Evolutionary conservation across 2,329 filamentous ascomycete species (phyloP), one percentile per base, ranked within the genome.

Genomic region (Beauveria caledonica): DNA sequence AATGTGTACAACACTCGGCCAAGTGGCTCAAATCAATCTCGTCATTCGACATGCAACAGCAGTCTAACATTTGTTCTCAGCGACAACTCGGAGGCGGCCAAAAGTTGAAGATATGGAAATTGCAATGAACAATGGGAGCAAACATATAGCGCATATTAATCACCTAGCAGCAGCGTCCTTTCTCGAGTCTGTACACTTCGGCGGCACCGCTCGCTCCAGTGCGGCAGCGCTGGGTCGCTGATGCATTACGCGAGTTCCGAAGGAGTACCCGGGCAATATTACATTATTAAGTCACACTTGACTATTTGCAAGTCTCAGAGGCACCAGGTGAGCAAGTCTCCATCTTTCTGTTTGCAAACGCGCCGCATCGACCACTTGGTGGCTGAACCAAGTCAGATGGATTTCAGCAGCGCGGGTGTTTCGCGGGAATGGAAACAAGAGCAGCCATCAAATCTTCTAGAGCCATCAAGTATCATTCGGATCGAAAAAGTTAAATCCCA

Each of bases 341-440:
- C 44, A 57, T 48, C 42, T 39, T 57, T 57, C 27, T 59, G 56
- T 59, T 59, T 59, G 56, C 56, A 44, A 45, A 45, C 36, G 48
- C 25, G n/a, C 29, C 25, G 46, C 46, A 57, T 58, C 55, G 46
- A 21, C 36, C 44, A 49, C 27, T 8, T 29, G 13, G 19, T 40
- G 33, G 33, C 25, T 51, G 17, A 6, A 13, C 48, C 25, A 36
- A 9, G n/a, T 52, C 15, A 59, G 56, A 59, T 29, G 56, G 13
- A 52, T n/a, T 27, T 45, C 48, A 59, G 46, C 29, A 58, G 25
- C 19, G n/a, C 55, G 46, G 33, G 33, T 19, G 46, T 21, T 57
- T 57, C 17, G 21, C 45, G 23, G 36, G 7, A 10, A 58, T 19
- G 46, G 23, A 29, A 40, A 33, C 33, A 42, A 49, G 15, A 50